Base-by-base conservation (phyloP, 805 yeast genomes). In the Candida arabinofermentans region DNA sequence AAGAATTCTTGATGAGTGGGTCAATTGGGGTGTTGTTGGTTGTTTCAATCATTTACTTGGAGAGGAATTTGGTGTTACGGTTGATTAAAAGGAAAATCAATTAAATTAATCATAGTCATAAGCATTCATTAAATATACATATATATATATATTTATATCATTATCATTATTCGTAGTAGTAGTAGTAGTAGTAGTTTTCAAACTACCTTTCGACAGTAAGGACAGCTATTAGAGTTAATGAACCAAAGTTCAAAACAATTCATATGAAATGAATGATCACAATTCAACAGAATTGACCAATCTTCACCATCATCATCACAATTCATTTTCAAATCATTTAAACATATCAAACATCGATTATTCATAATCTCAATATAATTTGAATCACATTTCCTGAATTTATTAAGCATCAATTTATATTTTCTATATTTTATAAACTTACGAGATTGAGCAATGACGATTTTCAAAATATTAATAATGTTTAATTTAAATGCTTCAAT, bases 1-100 rank as follows among this genome's bases (percentile, higher is more conserved):
- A 43, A 10, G 75, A 74, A 40, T 62, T 79, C 24, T 34, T 67
- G 18, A 59, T 65, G 17, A 77, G 80, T 53, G 60, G 57, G 5
- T 26, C 54, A 1, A 46, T 72, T 3, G 79, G 77, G n/a, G 33
- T 64, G 17, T 27, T 55, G 0, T 54, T 71, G 23, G 56, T 75
- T 5, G 23, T 54, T 1, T 51, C 61, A 21, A 66, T 76, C 34
- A 14, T 69, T 5, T 52, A 55, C 39, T 57, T 64, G 37, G 79
- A 75, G 48, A 66, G 70, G 50, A 56, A 54, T 1, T 48, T 61
- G 10, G 42, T 70, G 47, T 26, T 62, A 57, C n/a, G 45, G 49
- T 21, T 41, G 7, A 8, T 41, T 3, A 19, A 29, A 13, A 31
- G n/a, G 29, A 23, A 21, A 14, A n/a, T 24, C 6, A 24, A 6